Percentiles rank a stretch among this genome's conserved stretches.
Conservation (phyloP, 2,329 filamentous ascomycete genomes). For the Trichophaea hybrida region DNA sequence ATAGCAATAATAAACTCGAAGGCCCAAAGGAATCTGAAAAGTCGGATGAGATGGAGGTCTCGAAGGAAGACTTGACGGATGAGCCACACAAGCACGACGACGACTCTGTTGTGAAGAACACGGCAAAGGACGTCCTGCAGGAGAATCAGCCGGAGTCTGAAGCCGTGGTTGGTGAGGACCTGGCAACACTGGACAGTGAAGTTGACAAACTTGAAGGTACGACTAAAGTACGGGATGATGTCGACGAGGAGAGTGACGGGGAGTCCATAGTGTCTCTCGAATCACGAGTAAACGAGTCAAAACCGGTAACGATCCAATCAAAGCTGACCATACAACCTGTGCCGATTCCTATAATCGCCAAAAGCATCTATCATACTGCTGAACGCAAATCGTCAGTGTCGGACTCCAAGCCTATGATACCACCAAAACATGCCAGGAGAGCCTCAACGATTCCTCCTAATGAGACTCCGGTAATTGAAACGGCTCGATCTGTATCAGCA, state of each 20-base stretch:
- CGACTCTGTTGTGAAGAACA: neutral
- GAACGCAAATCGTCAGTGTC: neutral
- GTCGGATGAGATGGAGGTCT: neutral
- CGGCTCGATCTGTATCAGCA: slow-evolving; percentile 42
- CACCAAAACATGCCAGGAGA: slow-evolving; percentile 13
- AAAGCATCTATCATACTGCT: slow-evolving; percentile 7
- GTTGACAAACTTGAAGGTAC: slow-evolving; percentile 18
- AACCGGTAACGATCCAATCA: slow-evolving; percentile 13
- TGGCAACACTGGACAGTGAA: slow-evolving; percentile 1
- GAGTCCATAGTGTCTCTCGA: slow-evolving; percentile 16
- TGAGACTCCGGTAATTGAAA: slow-evolving; percentile 36
- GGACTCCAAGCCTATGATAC: neutral
- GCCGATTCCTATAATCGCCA: neutral
- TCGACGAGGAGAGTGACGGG: slow-evolving; percentile 20
- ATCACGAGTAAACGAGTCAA: slow-evolving; percentile 18
- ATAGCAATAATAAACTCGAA: neutral
- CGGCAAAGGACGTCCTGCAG: too few species aligned
- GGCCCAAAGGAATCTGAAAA: neutral
- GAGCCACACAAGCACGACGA: neutral
- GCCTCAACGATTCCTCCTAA: slow-evolving; percentile 29
- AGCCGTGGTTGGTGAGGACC: neutral
- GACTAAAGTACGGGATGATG: slow-evolving; percentile 21
- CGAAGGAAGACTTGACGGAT: neutral
- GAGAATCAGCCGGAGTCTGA: neutral
- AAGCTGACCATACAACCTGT: slow-evolving; percentile 1